Percentiles rank a stretch among this genome's conserved stretches.
Conservation (phyloP, 2,329 filamentous ascomycete genomes). For the Botrytis galanthina region DNA sequence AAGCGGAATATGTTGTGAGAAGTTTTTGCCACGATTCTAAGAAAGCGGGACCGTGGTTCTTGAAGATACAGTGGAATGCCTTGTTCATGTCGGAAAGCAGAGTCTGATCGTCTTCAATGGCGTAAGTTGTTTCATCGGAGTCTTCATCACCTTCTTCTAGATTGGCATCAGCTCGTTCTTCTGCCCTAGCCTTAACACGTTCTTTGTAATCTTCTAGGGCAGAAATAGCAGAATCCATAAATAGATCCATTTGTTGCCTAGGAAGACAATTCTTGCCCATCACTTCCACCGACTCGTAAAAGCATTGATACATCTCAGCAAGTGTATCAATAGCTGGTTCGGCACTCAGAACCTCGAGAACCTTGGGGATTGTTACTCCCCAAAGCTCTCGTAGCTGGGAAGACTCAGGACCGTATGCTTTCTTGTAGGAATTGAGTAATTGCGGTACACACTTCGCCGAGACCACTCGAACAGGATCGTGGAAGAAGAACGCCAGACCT, state of each 20-base stretch:
- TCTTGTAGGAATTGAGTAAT: slow-evolving; percentile 90
- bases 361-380: slow-evolving; percentile 80
- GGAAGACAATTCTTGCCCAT: slow-evolving; percentile 82
- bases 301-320: slow-evolving; percentile 99
- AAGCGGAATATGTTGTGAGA: slow-evolving; percentile 79
- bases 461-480: slow-evolving; percentile 92
- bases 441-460: slow-evolving; percentile 94
- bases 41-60: slow-evolving; percentile 85
- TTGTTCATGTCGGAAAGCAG: slow-evolving; percentile 99
- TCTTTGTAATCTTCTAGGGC: slow-evolving; percentile 91
- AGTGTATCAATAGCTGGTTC: slow-evolving; percentile 95
- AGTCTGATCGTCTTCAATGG: slow-evolving; percentile 96
- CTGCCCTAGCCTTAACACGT: slow-evolving; percentile 77
- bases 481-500: slow-evolving; percentile 97
- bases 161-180: slow-evolving; percentile 71
- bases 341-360: slow-evolving; percentile 87
- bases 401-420: slow-evolving; percentile 78
- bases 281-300: slow-evolving; percentile 97
- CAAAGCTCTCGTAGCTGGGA: slow-evolving; percentile 79
- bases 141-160: slow-evolving; percentile 89
- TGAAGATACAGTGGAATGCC: slow-evolving; percentile 98
- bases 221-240: slow-evolving; percentile 81
- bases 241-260: slow-evolving; percentile 75
- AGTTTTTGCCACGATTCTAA: slow-evolving; percentile 84
- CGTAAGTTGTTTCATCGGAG: slow-evolving; percentile 80